Evolutionary conservation across 2,329 filamentous ascomycete genomes (phyloP).

Genomic region (Fusarium graminum): DNA sequence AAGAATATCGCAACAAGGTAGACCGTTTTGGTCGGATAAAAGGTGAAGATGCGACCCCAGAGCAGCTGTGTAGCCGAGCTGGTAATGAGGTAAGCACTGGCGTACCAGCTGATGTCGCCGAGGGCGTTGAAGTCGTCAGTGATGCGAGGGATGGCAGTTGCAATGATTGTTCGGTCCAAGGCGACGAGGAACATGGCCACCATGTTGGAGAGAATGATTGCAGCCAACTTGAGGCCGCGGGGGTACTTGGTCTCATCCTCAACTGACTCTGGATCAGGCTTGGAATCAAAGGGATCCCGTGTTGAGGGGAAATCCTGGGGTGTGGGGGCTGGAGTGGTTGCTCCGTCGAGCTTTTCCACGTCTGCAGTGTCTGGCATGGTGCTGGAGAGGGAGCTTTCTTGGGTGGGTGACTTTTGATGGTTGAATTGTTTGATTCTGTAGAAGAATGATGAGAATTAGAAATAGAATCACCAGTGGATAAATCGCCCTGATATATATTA

Average conservation of each 20-base stretch:
- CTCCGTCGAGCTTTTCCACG: slow-evolving; percentile 4
- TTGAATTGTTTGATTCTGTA: background rate
- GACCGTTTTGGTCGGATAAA: slow-evolving; percentile 6
- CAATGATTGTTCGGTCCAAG: slow-evolving; percentile 20
- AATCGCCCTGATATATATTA: background rate
- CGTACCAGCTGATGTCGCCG: slow-evolving; percentile 17
- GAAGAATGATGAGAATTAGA: background rate
- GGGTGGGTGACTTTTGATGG: background rate
- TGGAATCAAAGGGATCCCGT: background rate
- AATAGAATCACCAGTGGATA: background rate
- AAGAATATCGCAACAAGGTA: slow-evolving; percentile 17
- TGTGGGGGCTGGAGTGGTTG: background rate
- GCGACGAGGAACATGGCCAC: slow-evolving; percentile 25
- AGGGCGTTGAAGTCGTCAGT: slow-evolving; percentile 17
- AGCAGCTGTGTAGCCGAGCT: slow-evolving; percentile 18
- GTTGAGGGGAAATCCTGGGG: background rate
- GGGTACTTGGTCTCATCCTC: slow-evolving; percentile 13
- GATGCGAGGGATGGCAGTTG: slow-evolving; percentile 15
- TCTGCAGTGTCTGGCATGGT: background rate
- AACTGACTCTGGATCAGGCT: background rate
- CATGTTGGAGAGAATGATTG: slow-evolving; percentile 18
- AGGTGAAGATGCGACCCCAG: slow-evolving; percentile 7
- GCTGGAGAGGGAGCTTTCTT: background rate
- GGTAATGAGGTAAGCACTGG: slow-evolving; percentile 16
- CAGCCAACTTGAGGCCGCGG: slow-evolving; percentile 12